Evolutionary conservation across 169 alveolate genomes (phyloP).

Genomic region (Cryptosporidium andersoni): DNA sequence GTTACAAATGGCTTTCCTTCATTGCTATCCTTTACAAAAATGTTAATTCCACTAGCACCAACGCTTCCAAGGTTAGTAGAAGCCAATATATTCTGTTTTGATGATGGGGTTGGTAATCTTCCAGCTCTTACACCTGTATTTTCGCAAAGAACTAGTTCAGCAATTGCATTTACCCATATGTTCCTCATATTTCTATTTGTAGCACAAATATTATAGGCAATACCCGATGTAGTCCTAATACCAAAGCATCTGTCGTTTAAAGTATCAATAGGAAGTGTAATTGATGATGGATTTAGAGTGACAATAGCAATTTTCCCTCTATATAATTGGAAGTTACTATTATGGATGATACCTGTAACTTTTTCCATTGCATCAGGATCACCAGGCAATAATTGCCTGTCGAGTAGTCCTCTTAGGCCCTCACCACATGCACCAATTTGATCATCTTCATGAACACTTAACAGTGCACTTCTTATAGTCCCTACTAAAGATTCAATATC

Average conservation of each 20-base stretch:
- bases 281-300: conserved; percentile 36
- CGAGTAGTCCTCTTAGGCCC: conserved; percentile 53
- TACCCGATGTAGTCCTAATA: conserved; percentile 48
- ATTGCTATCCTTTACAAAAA: conserved; percentile 47
- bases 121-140: conserved; percentile 57
- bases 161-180: conserved; percentile 53
- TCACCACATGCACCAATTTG: conserved; percentile 49
- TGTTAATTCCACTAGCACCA: conserved; percentile 40
- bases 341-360: conserved; percentile 61
- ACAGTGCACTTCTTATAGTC: conserved; percentile 59
- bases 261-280: conserved; percentile 37
- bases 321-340: conserved; percentile 37
- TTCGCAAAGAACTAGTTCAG: conserved; percentile 51
- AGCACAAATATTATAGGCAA: conserved; percentile 50
- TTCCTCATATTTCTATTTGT: conserved; percentile 54
- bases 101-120: conserved; percentile 48
- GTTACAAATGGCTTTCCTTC: conserved; percentile 61
- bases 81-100: conserved; percentile 50
- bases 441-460: conserved; percentile 20
- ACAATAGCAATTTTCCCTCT: conserved; percentile 59
- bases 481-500: conserved; percentile 64
- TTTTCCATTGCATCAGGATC: conserved; percentile 69
- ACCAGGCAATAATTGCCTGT: conserved; percentile 61
- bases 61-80: conserved; percentile 55
- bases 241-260: conserved; percentile 56